Evolutionary conservation across 768 basidiomycete species (phyloP), one percentile per base, ranked within the genome.

Genomic region (Russula emetica): DNA sequence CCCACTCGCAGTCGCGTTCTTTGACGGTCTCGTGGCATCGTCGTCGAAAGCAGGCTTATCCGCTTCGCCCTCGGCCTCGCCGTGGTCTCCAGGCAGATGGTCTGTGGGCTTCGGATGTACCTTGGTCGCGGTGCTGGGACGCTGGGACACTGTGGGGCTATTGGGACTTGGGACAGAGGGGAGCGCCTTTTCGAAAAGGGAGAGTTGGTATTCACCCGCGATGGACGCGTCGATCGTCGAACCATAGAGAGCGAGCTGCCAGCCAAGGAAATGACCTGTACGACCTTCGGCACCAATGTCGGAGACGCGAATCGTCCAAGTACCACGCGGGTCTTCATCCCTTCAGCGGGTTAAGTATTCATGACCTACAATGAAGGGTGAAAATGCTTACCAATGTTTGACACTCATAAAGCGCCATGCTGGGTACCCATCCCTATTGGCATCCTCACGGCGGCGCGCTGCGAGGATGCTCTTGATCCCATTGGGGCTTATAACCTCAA

Each of bases 371-470:
- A 40, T 63, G n/a, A 52, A 22, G 54, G 44, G 62, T 13, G 26
- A 67, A 40, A 62, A 62, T 44, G 76, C 85, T 73, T 62, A 95
- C 96, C 97, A 99, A 71, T 99, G 97, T 75, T 99, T 99, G 61
- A 98, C 83, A 36, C 85, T 85, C 94, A 98, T 98, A 73, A 99
- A 99, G n/a, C 82, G 87, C 97, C 97, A 99, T 0, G 92, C 95
- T n/a, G 84, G 84, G 73, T 82, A 96, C 10, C 97, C 96, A 10
- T 79, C 80, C 5, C 70, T 73, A 20, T 82, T 86, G 42, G 72
- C 73, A 72, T 99, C 97, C 14, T 78, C 78, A 38, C 78, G 70
- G 66, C 97, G 83, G 61, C 79, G 80, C 22, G 85, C 84, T 24
- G 89, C 95, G 45, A 99, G 76, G 16, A 98, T 79, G 72, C 94